phyloP scores from a whole-genome alignment of 257 asterid species.

The Salvia rosmarinus region DNA sequence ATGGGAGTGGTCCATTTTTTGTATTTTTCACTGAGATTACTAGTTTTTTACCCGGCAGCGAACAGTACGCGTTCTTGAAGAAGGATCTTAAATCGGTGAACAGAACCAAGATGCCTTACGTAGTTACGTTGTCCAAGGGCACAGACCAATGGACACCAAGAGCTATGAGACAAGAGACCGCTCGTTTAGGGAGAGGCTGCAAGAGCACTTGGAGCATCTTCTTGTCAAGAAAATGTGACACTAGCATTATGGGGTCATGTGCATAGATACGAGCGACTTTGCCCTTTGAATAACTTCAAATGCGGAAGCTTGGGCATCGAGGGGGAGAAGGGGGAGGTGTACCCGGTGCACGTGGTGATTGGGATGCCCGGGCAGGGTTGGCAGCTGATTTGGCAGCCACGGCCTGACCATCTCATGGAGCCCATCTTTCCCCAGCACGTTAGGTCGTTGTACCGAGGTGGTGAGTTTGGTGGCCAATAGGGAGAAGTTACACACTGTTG shows the following conservation, averaged over 20 bases:
- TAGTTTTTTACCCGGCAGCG: slow-evolving; percentile 71
- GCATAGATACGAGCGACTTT: slow-evolving; percentile 84
- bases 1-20: slow-evolving; percentile 87
- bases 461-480: slow-evolving; percentile 73
- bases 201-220: slow-evolving; percentile 73
- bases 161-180: slow-evolving; percentile 62
- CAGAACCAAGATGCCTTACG: slow-evolving; percentile 72
- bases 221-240: slow-evolving; percentile 69
- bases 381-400: slow-evolving; percentile 90
- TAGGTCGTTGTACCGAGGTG: slow-evolving; percentile 75
- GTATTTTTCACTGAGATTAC: slow-evolving; percentile 91
- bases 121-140: slow-evolving; percentile 91
- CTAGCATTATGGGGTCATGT: slow-evolving; percentile 95
- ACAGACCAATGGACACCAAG: slow-evolving; percentile 91
- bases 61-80: slow-evolving; percentile 81
- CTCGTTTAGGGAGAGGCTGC: slow-evolving; percentile 62
- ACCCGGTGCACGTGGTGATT: slow-evolving; percentile 78
- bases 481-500: slow-evolving; percentile 66
- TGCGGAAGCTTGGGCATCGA: slow-evolving; percentile 62
- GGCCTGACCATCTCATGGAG: slow-evolving; percentile 55
- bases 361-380: slow-evolving; percentile 98
- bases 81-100: slow-evolving; percentile 75
- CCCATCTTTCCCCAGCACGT: slow-evolving; percentile 85
- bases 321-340: slow-evolving; percentile 47
- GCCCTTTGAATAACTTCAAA: slow-evolving; percentile 81